A percentile compares a stretch with the other conserved stretches of the same genome.
Evolutionary conservation across 202 grass and related monocot genomes (phyloP).

Genomic region (Setaria viridis): DNA sequence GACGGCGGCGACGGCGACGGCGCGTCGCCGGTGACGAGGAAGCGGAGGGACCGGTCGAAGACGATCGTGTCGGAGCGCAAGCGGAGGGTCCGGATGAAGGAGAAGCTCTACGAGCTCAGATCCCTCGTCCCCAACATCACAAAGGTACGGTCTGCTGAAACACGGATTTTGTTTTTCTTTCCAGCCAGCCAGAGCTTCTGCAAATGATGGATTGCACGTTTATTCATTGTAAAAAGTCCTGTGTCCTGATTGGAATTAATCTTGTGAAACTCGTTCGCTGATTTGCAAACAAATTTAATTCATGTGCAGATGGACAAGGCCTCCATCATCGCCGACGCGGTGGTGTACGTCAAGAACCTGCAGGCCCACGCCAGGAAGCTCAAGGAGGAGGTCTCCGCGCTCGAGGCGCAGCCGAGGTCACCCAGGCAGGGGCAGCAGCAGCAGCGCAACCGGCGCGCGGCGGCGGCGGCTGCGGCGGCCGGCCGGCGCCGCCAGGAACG

Average conservation of each 20-base stretch:
- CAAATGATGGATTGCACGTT: too few relatives aligned
- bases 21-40: conserved; percentile 38
- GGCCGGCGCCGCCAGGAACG: neutral
- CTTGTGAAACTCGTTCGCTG: too few relatives aligned
- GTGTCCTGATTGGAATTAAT: too few relatives aligned
- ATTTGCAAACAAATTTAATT: too few relatives aligned
- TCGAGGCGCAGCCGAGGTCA: conserved; percentile 44
- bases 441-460: neutral
- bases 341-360: conserved; percentile 73
- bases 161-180: too few relatives aligned
- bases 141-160: neutral
- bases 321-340: conserved; percentile 84
- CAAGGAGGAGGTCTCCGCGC: conserved; percentile 58
- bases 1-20: conserved; percentile 27
- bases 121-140: conserved; percentile 92
- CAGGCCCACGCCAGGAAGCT: conserved; percentile 67
- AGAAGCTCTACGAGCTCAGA: conserved; percentile 94
- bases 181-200: too few relatives aligned
- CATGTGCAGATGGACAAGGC: conserved; percentile 76
- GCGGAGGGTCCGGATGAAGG: conserved; percentile 85
- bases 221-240: too few relatives aligned
- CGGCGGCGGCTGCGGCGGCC: neutral
- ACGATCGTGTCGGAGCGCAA: conserved; percentile 90
- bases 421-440: neutral
- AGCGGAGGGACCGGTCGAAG: conserved; percentile 81